phyloP scores from a whole-genome alignment of 2,329 filamentous ascomycete genomes.

The Lachnellula occidentalis region DNA sequence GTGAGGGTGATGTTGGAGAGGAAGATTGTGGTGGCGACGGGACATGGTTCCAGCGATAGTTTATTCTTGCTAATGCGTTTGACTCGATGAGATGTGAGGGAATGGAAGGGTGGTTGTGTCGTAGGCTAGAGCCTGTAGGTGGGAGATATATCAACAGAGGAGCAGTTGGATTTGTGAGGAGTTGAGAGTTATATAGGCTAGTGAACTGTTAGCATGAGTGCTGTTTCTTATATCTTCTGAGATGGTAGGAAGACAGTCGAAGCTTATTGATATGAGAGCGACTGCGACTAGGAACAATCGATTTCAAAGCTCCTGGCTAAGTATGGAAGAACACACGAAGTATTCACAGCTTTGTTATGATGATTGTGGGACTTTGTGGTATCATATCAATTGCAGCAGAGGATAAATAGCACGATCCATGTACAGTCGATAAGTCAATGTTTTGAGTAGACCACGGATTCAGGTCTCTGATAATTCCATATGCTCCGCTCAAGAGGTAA shows the following conservation, averaged over 20 bases:
- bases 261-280: no score
- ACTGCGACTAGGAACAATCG: no score
- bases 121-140: conserved; percentile 34
- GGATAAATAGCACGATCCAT: neutral
- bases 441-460: no score
- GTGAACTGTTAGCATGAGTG: conserved; percentile 11
- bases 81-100: conserved; percentile 39
- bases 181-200: conserved; percentile 26
- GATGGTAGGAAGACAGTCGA: neutral
- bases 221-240: neutral
- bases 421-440: no score
- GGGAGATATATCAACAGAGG: conserved; percentile 54
- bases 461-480: no score
- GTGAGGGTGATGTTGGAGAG: neutral
- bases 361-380: no score
- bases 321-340: no score
- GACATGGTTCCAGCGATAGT: conserved; percentile 50
- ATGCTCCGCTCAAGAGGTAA: no score
- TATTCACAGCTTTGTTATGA: no score
- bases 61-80: conserved; percentile 49
- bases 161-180: conserved; percentile 27
- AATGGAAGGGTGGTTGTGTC: conserved; percentile 35
- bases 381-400: neutral
- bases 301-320: no score
- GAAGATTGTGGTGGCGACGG: conserved; percentile 2